Base-by-base conservation (phyloP, 116 monocot species). In the Posidonia oceanica region DNA sequence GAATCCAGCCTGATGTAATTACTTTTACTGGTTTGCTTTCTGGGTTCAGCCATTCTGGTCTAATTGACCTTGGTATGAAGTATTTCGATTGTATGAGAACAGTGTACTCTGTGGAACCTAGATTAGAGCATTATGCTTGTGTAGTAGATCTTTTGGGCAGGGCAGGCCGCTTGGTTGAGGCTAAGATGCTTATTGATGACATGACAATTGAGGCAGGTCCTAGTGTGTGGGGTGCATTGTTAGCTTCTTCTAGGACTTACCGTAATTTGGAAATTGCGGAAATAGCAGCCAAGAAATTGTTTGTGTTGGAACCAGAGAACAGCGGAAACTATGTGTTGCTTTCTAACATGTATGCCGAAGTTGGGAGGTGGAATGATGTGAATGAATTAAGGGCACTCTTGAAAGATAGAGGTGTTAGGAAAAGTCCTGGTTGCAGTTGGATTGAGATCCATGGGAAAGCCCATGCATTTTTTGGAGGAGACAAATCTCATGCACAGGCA, bases 341-440 rank as follows among this genome's bases (percentile, higher is more conserved):
- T 10, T 86, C 77, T 0, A 90, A 90, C 73, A 74, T 90, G 77
- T 90, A 84, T 72, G 78, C 82, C 3, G 75, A 84, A 7, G 70
- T 54, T 69, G 78, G 82, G 36, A 90, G 61, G 36, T 82, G 77
- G 80, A 69, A 86, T 12, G 76, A 76, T 11, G 86, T 80, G 22
- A 77, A 77, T 3, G 74, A 14, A 37, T 12, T 86, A 11, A 76
- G 82, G 74, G 29, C 39, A 77, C 11, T 70, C 37, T 12, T 82
- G 21, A 84, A 52, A 67, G 77, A 82, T 5, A 78, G 62, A 44
- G 80, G 73, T 7, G 54, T 74, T 44, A 71, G 40, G 62, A 89
- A 89, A 72, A 81, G 66, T 23, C 86, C 83, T 37, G 86, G 86
- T 36, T 83, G 81, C 48, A 86, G 85, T 57, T 88, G 83, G 83